Percentiles rank a stretch among this genome's conserved stretches.
Evolutionary conservation across 768 basidiomycete genomes (phyloP).

Genomic region (Cystofilobasidium macerans): DNA sequence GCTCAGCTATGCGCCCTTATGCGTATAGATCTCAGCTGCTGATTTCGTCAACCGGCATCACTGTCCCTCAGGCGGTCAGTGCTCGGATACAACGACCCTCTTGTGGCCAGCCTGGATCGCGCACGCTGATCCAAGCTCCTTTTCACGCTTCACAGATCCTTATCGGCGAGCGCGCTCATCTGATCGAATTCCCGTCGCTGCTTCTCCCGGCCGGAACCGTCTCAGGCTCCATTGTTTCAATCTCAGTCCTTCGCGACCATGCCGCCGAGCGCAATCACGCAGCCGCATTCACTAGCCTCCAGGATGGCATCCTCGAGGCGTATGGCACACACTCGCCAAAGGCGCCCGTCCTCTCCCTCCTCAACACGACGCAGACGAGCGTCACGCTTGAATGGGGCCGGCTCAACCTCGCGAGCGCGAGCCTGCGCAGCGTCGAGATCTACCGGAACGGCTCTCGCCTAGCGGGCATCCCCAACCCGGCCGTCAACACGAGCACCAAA

Average conservation of each 20-base stretch:
- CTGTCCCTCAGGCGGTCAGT: conserved; percentile 57
- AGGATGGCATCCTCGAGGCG: conserved; percentile 61
- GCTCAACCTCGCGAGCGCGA: conserved; percentile 71
- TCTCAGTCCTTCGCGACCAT: conserved; percentile 80
- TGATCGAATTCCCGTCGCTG: conserved; percentile 96
- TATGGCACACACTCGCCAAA: conserved; percentile 61
- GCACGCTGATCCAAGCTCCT: conserved; percentile 19
- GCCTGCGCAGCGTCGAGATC: conserved; percentile 78
- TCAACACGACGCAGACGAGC: conserved; percentile 92
- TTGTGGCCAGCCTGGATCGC: conserved; percentile 27
- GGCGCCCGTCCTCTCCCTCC: conserved; percentile 68
- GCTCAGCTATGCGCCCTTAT: neutral
- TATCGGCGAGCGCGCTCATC: conserved; percentile 82
- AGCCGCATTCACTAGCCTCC: conserved; percentile 70
- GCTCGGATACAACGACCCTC: neutral
- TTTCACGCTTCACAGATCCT: conserved; percentile 52
- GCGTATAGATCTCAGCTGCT: neutral
- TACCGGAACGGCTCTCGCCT: conserved; percentile 83
- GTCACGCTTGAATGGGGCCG: conserved; percentile 92
- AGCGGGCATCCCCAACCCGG: conserved; percentile 69
- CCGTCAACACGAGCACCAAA: conserved; percentile 67
- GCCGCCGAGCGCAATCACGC: conserved; percentile 73
- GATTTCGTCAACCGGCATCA: neutral
- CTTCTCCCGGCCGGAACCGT: conserved; percentile 83
- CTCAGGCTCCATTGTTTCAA: conserved; percentile 92